Evolutionary conservation across 176 grass and related monocot species (phyloP).

Genomic region (Luzula sylvatica): DNA sequence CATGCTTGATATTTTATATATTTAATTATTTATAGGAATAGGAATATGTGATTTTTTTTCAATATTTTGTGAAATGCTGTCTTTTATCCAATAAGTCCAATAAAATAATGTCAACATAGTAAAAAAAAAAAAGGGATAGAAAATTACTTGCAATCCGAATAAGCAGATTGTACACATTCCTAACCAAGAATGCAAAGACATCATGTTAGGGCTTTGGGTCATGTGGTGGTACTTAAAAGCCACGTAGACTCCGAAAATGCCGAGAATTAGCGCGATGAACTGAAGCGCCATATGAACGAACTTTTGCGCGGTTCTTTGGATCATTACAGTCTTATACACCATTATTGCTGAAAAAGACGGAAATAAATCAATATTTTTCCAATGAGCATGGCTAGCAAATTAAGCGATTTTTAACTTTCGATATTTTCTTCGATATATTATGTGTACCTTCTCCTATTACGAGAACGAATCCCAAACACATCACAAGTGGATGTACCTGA

Average conservation of each 20-base stretch:
- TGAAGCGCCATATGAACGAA: conserved; percentile 70
- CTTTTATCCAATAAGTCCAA: no score
- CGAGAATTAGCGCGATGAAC: conserved; percentile 57
- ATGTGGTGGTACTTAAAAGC: conserved; percentile 82
- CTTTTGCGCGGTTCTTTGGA: conserved; percentile 36
- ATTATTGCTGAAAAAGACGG: conserved; percentile 42
- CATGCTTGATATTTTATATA: no score
- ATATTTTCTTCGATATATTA: not conserved
- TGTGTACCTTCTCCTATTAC: conserved; percentile 73
- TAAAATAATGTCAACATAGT: no score
- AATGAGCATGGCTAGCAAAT: no score
- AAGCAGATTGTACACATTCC: conserved; percentile 64
- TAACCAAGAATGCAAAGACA: conserved; percentile 72
- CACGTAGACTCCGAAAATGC: conserved; percentile 72
- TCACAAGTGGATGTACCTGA: conserved; percentile 84
- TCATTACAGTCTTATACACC: conserved; percentile 51
- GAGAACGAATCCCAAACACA: conserved; percentile 82
- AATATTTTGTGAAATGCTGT: no score
- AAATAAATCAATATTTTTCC: not conserved
- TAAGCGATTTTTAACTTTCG: not conserved
- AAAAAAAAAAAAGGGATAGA: no score
- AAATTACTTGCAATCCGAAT: conserved; percentile 53
- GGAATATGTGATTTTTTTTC: no score
- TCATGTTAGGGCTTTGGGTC: conserved; percentile 35
- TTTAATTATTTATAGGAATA: no score